Percentiles rank a stretch among this genome's conserved stretches.
These are phyloP conservation scores for Pichia sp. DNA, from an alignment of 1,139 yeast genomes.

Conservation along the genomic window DNA sequence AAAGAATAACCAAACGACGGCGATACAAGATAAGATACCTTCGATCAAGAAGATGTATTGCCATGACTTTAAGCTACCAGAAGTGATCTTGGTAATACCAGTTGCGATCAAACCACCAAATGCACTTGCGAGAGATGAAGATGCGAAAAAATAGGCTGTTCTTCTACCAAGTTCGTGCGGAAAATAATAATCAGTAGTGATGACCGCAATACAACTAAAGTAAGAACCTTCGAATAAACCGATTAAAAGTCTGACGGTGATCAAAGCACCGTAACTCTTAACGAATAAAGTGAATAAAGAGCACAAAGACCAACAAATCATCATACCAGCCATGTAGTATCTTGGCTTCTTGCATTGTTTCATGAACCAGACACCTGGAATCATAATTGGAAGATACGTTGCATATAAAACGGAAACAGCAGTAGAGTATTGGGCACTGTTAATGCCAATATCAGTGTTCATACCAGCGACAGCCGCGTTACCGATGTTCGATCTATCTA, in stretches of 20 bases:
- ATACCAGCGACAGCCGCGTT: conserved; percentile 28
- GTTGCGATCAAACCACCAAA: conserved; percentile 14
- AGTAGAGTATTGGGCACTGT: conserved; percentile 9
- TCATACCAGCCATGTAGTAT: conserved; percentile 7
- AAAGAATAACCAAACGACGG: conserved; percentile 8
- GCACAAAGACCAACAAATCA: conserved; percentile 12
- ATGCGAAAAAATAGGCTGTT: conserved; percentile 12
- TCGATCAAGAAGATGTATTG: conserved; percentile 11
- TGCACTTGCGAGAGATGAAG: conserved; percentile 11
- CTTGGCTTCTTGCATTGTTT: conserved; percentile 8
- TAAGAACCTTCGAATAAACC: conserved; percentile 13
- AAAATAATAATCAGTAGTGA: conserved; percentile 12
- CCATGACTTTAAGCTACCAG: conserved; percentile 8
- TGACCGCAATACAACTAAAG: conserved; percentile 12
- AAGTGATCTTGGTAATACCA: conserved; percentile 9
- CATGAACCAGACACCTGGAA: conserved; percentile 16
- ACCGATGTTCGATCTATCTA: conserved; percentile 22
- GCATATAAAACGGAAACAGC: conserved; percentile 14
- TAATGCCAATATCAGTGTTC: conserved; percentile 21
- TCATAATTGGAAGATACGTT: conserved; percentile 14
- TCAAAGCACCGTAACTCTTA: conserved; percentile 5
- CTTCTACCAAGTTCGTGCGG: conserved; percentile 14
- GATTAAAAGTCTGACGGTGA: conserved; percentile 6
- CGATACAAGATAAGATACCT: conserved; percentile 7
- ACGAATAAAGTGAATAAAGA: conserved; percentile 13